phyloP scores from a whole-genome alignment of 495 filamentous ascomycete species.

The Aspergillus taichungensis region DNA sequence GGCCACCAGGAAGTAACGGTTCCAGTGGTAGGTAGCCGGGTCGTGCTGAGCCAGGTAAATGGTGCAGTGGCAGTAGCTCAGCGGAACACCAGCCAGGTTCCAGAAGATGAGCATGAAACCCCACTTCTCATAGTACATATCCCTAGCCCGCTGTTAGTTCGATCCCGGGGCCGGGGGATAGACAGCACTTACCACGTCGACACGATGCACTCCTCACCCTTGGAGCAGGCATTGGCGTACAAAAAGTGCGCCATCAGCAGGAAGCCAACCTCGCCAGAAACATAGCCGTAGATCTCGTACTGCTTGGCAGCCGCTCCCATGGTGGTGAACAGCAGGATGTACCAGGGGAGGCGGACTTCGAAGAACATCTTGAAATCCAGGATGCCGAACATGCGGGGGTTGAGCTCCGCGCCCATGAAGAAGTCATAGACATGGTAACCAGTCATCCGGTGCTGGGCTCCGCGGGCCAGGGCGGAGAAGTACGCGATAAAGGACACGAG shows the following conservation, averaged over 20 bases:
- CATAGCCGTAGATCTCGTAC: conserved; percentile 84
- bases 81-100: conserved; percentile 93
- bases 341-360: conserved; percentile 96
- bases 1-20: conserved; percentile 51
- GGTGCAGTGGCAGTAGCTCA: conserved; percentile 95
- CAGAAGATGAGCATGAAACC: conserved; percentile 99
- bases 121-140: conserved; percentile 99
- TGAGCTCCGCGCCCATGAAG: conserved; percentile 98
- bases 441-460: conserved; percentile 84
- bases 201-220: conserved; percentile 91
- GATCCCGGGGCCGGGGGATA: not conserved
- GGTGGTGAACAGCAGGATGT: conserved; percentile 74
- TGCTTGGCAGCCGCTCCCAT: conserved; percentile 74
- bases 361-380: conserved; percentile 99
- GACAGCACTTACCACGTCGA: conserved; percentile 61
- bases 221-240: conserved; percentile 93
- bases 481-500: conserved; percentile 75
- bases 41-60: conserved; percentile 87
- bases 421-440: conserved; percentile 91
- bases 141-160: conserved; percentile 33
- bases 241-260: conserved; percentile 88
- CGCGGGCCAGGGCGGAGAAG: conserved; percentile 68
- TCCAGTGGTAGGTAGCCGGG: conserved; percentile 75
- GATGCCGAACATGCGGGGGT: conserved; percentile 87
- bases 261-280: conserved; percentile 82